Evolutionary conservation across 306 rosid species (phyloP), one percentile per base, ranked within the genome.

Genomic region (Quercus ilex): DNA sequence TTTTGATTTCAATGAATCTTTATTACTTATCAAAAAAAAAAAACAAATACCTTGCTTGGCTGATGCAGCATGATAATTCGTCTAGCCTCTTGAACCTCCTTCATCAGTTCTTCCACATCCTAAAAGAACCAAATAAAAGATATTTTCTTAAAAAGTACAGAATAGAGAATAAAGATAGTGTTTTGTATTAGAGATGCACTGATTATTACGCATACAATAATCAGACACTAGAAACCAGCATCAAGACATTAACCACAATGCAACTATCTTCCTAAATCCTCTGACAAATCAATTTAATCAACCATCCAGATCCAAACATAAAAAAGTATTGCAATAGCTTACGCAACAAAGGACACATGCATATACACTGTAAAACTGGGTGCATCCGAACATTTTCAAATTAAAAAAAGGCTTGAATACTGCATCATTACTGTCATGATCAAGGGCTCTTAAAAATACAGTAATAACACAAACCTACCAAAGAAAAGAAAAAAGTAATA

Each of bases 71-170:
- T 92, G 84, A 90, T 93, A 77, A 93, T 93, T 78, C 98, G 85
- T 76, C 97, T 89, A 83, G 97, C 98, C 83, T 93, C 98, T 82
- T 91, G 98, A 83, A 94, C 98, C 87, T 94, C 98, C 92, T 88
- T 94, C 98, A 94, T 94, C 75, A 94, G 76, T 78, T 94, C 94
- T 78, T 92, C 97, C 80, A 92, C 74, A 81, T 94, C 97, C 98
- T 94, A 75, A 75, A 52, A 78, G 81, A 35, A 71, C 75, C 82
- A 80, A 55, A 8, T 56, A 75, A 72, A 78, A 76, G 26, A 82
- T 79, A 81, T 59, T 67, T 52, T 53, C 77, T 77, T 51, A 75
- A 73, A 84, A 86, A 59, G 35, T 57, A 80, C 15, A 71, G 49
- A 72, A 43, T 49, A 35, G 33, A 21, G 7, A 60, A 58, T 57